A percentile compares a stretch with the other conserved stretches of the same genome.
phyloP scores from a whole-genome alignment of 2,329 filamentous ascomycete genomes.

The Sporothrix brasiliensis region DNA sequence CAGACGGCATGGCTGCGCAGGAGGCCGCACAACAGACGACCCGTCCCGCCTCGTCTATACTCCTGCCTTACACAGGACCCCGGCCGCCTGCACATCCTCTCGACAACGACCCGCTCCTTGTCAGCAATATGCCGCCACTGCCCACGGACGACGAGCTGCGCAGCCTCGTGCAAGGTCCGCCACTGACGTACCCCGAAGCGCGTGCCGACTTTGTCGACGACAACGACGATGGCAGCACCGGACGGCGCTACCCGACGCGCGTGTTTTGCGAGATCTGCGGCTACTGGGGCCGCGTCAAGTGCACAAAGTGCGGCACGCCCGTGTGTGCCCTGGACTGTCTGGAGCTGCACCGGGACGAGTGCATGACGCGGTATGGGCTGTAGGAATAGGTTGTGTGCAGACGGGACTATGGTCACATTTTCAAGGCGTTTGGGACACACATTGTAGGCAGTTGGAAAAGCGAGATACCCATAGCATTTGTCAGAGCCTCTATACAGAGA shows the following conservation, averaged over 20 bases:
- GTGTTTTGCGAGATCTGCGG: conserved; percentile 79
- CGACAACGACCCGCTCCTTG: conserved; percentile 62
- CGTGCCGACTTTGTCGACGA: conserved; percentile 29
- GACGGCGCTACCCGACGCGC: conserved; percentile 56
- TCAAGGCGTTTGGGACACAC: neutral
- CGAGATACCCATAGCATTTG: conserved; percentile 1
- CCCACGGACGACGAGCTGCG: conserved; percentile 65
- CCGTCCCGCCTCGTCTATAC: conserved; percentile 39
- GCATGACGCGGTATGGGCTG: conserved; percentile 65
- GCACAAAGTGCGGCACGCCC: conserved; percentile 74
- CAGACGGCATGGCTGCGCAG: neutral
- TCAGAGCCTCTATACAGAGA: neutral
- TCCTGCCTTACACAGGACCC: conserved; percentile 43
- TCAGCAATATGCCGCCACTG: conserved; percentile 59
- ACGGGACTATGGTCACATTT: neutral
- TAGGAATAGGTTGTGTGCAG: conserved; percentile 36
- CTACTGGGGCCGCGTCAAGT: conserved; percentile 77
- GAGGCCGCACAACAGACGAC: conserved; percentile 16
- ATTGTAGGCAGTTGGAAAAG: neutral
- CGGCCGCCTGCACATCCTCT: conserved; percentile 49
- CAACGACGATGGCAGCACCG: neutral
- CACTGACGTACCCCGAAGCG: conserved; percentile 68
- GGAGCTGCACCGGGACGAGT: conserved; percentile 71
- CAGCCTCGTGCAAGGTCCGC: conserved; percentile 63
- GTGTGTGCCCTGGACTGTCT: conserved; percentile 79